These are phyloP conservation scores for Earliella scabrosa DNA, from an alignment of 1,284 basidiomycete species.

Conservation along the genomic window DNA sequence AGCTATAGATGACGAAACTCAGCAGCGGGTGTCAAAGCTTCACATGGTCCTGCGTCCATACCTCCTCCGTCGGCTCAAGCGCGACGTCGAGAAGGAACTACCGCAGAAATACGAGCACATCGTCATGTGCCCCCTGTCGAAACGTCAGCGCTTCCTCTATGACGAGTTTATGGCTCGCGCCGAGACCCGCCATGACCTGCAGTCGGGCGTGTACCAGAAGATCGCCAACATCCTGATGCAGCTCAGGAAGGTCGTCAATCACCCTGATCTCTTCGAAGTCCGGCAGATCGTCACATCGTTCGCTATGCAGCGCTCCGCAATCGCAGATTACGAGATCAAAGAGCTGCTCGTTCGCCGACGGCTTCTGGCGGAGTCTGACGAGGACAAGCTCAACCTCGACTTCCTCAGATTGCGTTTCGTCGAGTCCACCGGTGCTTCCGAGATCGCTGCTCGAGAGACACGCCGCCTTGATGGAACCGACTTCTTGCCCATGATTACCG, in stretches of 20 bases:
- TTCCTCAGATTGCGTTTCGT: constrained; percentile 72
- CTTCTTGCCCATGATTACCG: constrained; percentile 63
- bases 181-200: constrained; percentile 85
- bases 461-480: constrained; percentile 71
- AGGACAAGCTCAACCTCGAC: constrained; percentile 61
- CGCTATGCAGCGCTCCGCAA: constrained; percentile 81
- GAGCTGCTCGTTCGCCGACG: constrained; percentile 84
- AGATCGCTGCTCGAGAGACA: constrained; percentile 58
- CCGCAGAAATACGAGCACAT: constrained; percentile 97
- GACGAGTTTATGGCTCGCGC: constrained; percentile 98
- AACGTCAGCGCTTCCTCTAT: constrained; percentile 95
- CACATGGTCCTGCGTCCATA: constrained; percentile 95
- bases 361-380: constrained; percentile 56
- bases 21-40: constrained; percentile 87
- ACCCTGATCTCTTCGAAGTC: constrained; percentile 95
- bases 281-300: constrained; percentile 94
- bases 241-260: constrained; percentile 93
- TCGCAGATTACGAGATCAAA: constrained; percentile 87
- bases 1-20: constrained; percentile 83
- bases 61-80: constrained; percentile 92
- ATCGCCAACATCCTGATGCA: constrained; percentile 99
- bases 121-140: constrained; percentile 90
- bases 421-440: constrained; percentile 52
- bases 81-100: constrained; percentile 95
- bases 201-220: constrained; percentile 87